A percentile compares a stretch with the other conserved stretches of the same genome.
Evolutionary conservation across 2,329 filamentous ascomycete genomes (phyloP).

Genomic region (Ophiosphaerella korrae): DNA sequence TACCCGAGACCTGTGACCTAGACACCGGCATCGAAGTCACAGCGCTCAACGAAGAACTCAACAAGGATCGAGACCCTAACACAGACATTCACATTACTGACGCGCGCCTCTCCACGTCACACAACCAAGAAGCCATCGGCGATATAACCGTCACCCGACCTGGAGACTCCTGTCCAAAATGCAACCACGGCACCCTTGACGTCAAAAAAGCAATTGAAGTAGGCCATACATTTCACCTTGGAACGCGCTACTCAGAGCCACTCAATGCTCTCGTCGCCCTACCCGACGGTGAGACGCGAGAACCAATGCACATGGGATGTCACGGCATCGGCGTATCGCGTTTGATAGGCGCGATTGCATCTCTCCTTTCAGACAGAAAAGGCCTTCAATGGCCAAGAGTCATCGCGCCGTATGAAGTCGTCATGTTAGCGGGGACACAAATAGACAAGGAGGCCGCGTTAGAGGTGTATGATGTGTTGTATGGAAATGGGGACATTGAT

Average conservation of each 20-base stretch:
- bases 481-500: slow-evolving; percentile 19
- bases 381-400: slow-evolving; percentile 84
- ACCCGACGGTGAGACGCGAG: slow-evolving; percentile 47
- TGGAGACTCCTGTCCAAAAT: slow-evolving; percentile 76
- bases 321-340: slow-evolving; percentile 94
- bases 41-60: slow-evolving; percentile 15
- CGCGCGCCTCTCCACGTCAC: not conserved
- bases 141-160: slow-evolving; percentile 69
- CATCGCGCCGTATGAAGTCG: slow-evolving; percentile 83
- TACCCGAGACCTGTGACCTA: slow-evolving; percentile 61
- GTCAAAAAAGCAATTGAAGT: slow-evolving; percentile 81
- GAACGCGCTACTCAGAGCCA: slow-evolving; percentile 82
- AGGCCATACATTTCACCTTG: slow-evolving; percentile 93
- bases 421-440: slow-evolving; percentile 63
- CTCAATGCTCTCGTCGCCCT: slow-evolving; percentile 67
- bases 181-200: slow-evolving; percentile 65
- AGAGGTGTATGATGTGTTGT: slow-evolving; percentile 68
- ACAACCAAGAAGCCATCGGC: not conserved
- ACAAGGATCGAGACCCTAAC: not conserved
- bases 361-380: slow-evolving; percentile 70
- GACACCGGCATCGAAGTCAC: slow-evolving; percentile 68
- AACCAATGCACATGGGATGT: slow-evolving; percentile 88
- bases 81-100: slow-evolving; percentile 10
- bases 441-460: slow-evolving; percentile 56
- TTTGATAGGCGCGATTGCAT: slow-evolving; percentile 84